Percentiles rank a stretch among this genome's conserved stretches.
These are phyloP conservation scores for Entoloma clypeatum DNA, from an alignment of 1,284 basidiomycete species.

Conservation along the genomic window DNA sequence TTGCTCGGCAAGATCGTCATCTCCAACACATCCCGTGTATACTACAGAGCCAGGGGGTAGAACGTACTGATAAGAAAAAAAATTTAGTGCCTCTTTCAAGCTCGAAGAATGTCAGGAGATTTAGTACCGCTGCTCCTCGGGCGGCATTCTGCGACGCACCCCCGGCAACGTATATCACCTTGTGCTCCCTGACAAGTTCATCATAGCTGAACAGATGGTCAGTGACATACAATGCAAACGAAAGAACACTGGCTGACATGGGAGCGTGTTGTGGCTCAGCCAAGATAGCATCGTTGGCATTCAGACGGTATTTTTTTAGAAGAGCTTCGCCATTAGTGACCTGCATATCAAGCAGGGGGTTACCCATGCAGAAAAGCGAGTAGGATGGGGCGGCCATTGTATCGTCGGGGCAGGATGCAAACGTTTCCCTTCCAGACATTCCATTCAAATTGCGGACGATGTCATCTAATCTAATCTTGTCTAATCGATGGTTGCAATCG, in stretches of 20 bases:
- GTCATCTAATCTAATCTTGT: slow-evolving; percentile 24
- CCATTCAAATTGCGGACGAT: slow-evolving; percentile 9
- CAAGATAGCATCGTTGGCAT: slow-evolving; percentile 95
- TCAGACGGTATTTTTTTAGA: slow-evolving; percentile 88
- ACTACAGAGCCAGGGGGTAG: slow-evolving; percentile 90
- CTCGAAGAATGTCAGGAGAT: no score
- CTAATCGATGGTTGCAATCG: slow-evolving; percentile 16
- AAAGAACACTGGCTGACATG: slow-evolving; percentile 50
- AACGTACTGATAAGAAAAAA: slow-evolving; percentile 60
- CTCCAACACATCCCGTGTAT: slow-evolving; percentile 92
- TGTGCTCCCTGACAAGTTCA: slow-evolving; percentile 76
- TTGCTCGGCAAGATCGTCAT: slow-evolving; percentile 88
- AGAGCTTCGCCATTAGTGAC: slow-evolving; percentile 81
- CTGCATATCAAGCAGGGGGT: slow-evolving; percentile 89
- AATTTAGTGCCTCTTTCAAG: slow-evolving; percentile 8
- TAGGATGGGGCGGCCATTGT: slow-evolving; percentile 31
- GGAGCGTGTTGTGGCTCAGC: slow-evolving; percentile 86
- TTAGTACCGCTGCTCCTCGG: slow-evolving; percentile 92
- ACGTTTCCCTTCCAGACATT: slow-evolving; percentile 6
- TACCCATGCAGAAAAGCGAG: slow-evolving; percentile 79
- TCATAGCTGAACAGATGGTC: slow-evolving; percentile 65
- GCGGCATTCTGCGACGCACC: slow-evolving; percentile 97
- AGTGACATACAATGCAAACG: background rate
- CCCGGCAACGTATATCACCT: slow-evolving; percentile 92
- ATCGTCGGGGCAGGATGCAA: slow-evolving; percentile 5